A percentile compares a stretch with the other conserved stretches of the same genome.
These are phyloP conservation scores for Nannochloropsis oceanica DNA, from an alignment of 108 stramenopile genomes.

Conservation along the genomic window DNA sequence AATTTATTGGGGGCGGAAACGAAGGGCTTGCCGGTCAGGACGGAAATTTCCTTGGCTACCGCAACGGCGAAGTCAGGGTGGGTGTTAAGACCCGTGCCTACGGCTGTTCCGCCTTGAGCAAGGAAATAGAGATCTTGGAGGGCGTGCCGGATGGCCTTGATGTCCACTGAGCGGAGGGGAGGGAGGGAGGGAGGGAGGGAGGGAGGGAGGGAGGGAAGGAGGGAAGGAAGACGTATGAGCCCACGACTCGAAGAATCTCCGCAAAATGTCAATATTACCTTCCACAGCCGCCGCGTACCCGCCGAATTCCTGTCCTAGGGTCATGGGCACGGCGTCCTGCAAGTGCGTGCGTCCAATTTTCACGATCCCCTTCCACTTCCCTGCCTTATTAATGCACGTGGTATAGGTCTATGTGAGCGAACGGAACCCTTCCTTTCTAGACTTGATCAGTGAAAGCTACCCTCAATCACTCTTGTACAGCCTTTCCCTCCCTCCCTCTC, in stretches of 20 bases:
- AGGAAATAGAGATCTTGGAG: constrained; percentile 63
- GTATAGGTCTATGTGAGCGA: too few relatives aligned
- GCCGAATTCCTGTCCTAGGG: constrained; percentile 93
- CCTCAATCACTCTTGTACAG: too few relatives aligned
- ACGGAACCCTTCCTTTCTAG: too few relatives aligned
- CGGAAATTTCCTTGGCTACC: constrained; percentile 73
- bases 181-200: background rate
- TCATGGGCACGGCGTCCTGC: constrained; percentile 82
- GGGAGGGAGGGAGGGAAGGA: background rate
- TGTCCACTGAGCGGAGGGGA: background rate
- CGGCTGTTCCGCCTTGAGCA: constrained; percentile 94
- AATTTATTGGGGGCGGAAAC: constrained; percentile 91
- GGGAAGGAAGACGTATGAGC: too few relatives aligned
- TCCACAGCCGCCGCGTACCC: constrained; percentile 53
- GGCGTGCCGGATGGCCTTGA: background rate
- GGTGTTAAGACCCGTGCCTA: constrained; percentile 89
- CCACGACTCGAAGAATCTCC: too few relatives aligned
- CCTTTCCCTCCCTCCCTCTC: background rate
- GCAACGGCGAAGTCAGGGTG: constrained; percentile 65
- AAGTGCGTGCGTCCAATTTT: constrained; percentile 97
- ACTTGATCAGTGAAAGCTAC: too few relatives aligned
- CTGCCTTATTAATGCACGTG: constrained; percentile 34
- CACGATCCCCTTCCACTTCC: constrained; percentile 63
- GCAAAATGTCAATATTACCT: background rate
- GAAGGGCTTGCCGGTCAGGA: constrained; percentile 72